These are phyloP conservation scores for Gracilaria caudata DNA, from an alignment of 23 red algal genomes.

Conservation along the genomic window DNA sequence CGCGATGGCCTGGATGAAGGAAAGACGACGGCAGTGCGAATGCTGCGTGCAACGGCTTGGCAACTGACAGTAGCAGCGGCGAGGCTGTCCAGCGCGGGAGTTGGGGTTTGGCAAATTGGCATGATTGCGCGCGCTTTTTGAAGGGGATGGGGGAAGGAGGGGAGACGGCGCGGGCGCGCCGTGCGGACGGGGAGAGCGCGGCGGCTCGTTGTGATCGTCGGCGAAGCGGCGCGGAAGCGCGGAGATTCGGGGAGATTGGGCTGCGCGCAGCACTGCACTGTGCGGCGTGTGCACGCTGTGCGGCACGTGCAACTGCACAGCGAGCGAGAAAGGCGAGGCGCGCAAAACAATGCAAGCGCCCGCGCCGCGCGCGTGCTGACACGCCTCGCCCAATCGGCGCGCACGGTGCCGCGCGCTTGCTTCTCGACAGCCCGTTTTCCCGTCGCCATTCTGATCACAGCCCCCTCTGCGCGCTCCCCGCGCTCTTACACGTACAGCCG, in stretches of 20 bases:
- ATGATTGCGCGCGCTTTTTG: not conserved
- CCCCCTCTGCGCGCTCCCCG: not conserved
- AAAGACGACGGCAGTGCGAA: not conserved
- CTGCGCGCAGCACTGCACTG: not conserved
- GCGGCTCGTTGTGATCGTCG: too few relatives aligned
- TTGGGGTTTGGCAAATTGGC: not conserved
- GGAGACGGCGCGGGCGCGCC: too few relatives aligned
- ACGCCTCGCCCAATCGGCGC: slow-evolving; percentile 15
- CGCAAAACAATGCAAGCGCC: not conserved
- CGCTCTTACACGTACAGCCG: slow-evolving; percentile 2
- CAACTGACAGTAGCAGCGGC: slow-evolving; percentile 4
- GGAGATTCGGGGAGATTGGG: not conserved
- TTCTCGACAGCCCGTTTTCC: not conserved
- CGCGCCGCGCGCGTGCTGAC: slow-evolving; percentile 8
- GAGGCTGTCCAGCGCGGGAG: not conserved
- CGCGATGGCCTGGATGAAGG: not conserved
- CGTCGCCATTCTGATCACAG: slow-evolving; percentile 41
- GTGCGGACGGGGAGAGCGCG: not conserved
- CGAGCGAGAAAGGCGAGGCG: not conserved
- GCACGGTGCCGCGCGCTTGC: slow-evolving; percentile 3
- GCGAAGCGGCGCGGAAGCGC: not conserved
- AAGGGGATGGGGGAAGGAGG: not conserved
- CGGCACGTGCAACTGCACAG: not conserved
- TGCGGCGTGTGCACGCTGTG: slow-evolving; percentile 14
- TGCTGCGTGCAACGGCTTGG: not conserved